Evolutionary conservation across 306 rosid species (phyloP), one percentile per base, ranked within the genome.

Genomic region (Canavalia gladiata): DNA sequence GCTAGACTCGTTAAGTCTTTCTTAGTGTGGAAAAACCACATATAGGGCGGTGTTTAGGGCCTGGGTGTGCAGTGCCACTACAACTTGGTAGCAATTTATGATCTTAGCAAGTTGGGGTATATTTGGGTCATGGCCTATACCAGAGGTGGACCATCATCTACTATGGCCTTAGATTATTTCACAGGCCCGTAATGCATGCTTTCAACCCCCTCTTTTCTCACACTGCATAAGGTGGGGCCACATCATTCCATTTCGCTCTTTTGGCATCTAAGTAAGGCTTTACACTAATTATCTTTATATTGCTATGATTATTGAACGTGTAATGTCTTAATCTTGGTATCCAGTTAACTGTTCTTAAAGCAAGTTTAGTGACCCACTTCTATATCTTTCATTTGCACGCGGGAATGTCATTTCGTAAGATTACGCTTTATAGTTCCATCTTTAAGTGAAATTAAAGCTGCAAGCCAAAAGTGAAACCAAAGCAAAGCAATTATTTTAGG

Each of bases 321-420:
- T 80, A 85, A 90, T 73, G 88, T 88, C 89, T 69, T 80, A 87
- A 91, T 90, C 89, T 80, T 88, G 49, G 88, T 82, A 91, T 86
- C 90, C 37, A 63, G 58, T 73, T 35, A 86, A 85, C 87, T 90
- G 88, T 90, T 56, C 29, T 77, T 82, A 78, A 88, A 80, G 90
- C 88, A 87, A 80, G 93, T 85, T 85, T 86, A 84, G 76, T 78
- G 83, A 84, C 91, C 93, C 92, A 86, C 90, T 80, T 7, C 35
- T 7, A 54, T 81, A 56, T 82, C 72, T 84, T 82, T 69, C 79
- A 81, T 56, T 86, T 81, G 97, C 97, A 90, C 91, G 94, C 94
- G 89, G 84, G 84, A 75, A 81, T 74, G 85, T 87, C 91, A 83
- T 86, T 65, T 90, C 91, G 69, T 79, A 82, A 85, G 87, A 84